phyloP scores from a whole-genome alignment of 495 filamentous ascomycete genomes.

The Tuber umbilicatum region DNA sequence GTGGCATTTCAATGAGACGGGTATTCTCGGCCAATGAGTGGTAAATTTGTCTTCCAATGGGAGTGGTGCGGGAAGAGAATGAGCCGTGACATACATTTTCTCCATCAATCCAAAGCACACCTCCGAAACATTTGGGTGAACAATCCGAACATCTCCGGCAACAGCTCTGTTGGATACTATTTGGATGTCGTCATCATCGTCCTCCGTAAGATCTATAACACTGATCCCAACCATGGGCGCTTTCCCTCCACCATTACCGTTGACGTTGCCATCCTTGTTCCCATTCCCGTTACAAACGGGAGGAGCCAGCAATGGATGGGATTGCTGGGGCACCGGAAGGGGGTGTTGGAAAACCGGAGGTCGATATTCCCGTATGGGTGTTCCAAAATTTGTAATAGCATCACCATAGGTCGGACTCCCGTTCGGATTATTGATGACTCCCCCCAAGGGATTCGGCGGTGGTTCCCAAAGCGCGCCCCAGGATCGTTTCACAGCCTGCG shows the following conservation, averaged over 20 bases:
- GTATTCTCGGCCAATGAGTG: slow-evolving; percentile 64
- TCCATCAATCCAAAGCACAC: slow-evolving; percentile 83
- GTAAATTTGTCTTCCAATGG: slow-evolving; percentile 52
- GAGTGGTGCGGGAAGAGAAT: slow-evolving; percentile 58
- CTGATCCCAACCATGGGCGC: slow-evolving; percentile 9
- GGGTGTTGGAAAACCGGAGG: background rate
- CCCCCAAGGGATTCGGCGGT: background rate
- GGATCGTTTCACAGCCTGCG: background rate
- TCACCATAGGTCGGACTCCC: background rate
- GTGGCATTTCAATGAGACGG: slow-evolving; percentile 57
- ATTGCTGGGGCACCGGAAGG: background rate
- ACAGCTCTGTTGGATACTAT: slow-evolving; percentile 35
- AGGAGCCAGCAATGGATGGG: background rate
- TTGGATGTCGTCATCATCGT: slow-evolving; percentile 53
- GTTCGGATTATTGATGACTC: background rate
- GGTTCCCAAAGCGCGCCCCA: background rate
- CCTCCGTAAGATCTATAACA: slow-evolving; percentile 43
- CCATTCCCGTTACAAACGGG: background rate
- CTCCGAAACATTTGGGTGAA: slow-evolving; percentile 49
- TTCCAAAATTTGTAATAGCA: background rate
- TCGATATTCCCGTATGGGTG: background rate
- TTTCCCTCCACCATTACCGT: background rate
- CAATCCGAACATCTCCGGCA: slow-evolving; percentile 43
- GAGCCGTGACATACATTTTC: slow-evolving; percentile 59
- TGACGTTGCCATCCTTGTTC: background rate